Base-by-base conservation (phyloP, 129 eudicot species). In the Tagetes erecta region DNA sequence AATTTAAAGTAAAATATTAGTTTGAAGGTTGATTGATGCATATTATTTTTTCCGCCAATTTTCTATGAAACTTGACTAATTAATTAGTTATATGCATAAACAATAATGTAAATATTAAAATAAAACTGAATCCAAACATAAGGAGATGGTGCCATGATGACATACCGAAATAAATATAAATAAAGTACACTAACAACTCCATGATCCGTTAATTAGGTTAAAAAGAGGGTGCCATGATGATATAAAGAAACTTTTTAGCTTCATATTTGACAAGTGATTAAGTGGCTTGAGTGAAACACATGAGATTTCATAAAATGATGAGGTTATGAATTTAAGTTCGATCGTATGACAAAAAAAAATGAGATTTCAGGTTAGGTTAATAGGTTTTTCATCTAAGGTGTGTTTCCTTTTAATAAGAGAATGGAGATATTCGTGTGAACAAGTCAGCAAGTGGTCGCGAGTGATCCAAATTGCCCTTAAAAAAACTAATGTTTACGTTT, bases 101-200 rank as follows among this genome's bases (percentile, higher is more conserved):
- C 3, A 59, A 41, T 1, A 31, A n/a, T 56, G 12, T 35, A 12
- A 30, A 4, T 31, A 36, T 35, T 7, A 31, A 62, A 62, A 62
- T 11, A 10, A 62, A 33, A 8, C 6, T 37, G 31, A 36, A 35
- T 39, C 69, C 35, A 64, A 63, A 64, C 34, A 39, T 64, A 8
- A 64, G 6, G 8, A 2, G 44, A 36, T 1, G 66, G 42, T 34
- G 30, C 27, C 30, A 62, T 62, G 67, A 62, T 62, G 42, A 62
- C 67, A 62, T 35, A 36, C 4, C 44, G 67, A 62, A 62, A 62
- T 36, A 36, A 60, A 34, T 36, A 62, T 62, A 63, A 45, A 6
- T 1, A 13, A 38, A 74, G 41, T 35, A 63, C 27, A 12, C 11
- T 65, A 64, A 75, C 79, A 5, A 75, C 72, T 75, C 79, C 79